phyloP scores from a whole-genome alignment of 1,284 basidiomycete species.

The Meripilus lineatus region DNA sequence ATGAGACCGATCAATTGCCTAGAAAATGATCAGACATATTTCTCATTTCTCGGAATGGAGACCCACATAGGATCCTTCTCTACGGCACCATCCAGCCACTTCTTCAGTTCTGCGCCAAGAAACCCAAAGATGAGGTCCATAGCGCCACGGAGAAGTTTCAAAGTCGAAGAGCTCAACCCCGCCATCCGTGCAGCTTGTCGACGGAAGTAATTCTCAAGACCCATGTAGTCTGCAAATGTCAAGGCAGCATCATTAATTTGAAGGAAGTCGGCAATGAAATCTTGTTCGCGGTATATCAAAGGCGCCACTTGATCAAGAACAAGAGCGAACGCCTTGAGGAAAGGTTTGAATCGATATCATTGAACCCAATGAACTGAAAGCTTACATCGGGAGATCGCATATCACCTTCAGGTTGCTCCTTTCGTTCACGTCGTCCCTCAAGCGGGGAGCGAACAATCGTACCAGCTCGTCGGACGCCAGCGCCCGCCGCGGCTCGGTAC shows the following conservation, averaged over 20 bases:
- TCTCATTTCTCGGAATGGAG: background rate
- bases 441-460: conserved; percentile 71
- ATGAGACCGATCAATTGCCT: conserved; percentile 88
- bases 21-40: conserved; percentile 10
- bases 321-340: conserved; percentile 74
- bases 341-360: too few relatives aligned
- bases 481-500: conserved; percentile 41
- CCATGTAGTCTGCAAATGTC: conserved; percentile 96
- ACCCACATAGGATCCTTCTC: conserved; percentile 77
- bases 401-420: conserved; percentile 52
- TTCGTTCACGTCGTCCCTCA: conserved; percentile 58
- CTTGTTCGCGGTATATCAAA: conserved; percentile 78
- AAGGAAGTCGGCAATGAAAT: conserved; percentile 88
- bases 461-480: conserved; percentile 67
- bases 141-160: conserved; percentile 80
- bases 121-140: conserved; percentile 97
- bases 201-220: conserved; percentile 91
- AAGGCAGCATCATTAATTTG: conserved; percentile 86
- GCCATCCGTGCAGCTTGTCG: conserved; percentile 79
- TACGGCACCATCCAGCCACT: conserved; percentile 80
- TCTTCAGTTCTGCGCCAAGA: conserved; percentile 77
- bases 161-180: conserved; percentile 62
- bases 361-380: conserved; percentile 8
- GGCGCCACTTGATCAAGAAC: conserved; percentile 77
- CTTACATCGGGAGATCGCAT: conserved; percentile 64